Percentiles rank a stretch among this genome's conserved stretches.
Evolutionary conservation across 768 basidiomycete species (phyloP).

Genomic region (Lepiota subincarnata): DNA sequence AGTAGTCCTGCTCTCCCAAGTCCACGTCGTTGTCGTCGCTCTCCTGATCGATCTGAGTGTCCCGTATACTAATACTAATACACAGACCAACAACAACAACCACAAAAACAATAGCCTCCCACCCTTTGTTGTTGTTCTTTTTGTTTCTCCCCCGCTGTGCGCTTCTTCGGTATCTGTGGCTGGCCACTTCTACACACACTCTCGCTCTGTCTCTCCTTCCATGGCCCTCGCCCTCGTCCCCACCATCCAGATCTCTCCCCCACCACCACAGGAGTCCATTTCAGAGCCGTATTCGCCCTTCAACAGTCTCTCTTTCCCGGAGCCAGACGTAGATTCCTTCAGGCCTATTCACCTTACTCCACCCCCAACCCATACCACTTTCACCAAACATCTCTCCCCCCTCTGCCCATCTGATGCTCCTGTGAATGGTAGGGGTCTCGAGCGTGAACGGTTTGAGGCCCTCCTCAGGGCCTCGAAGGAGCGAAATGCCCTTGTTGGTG

Average conservation of each 20-base stretch:
- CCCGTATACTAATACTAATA: conserved; percentile 4
- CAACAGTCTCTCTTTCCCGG: conserved; percentile 26
- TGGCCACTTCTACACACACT: conserved; percentile 21
- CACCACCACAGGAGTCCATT: conserved; percentile 49
- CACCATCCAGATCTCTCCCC: conserved; percentile 65
- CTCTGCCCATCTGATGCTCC: conserved; percentile 39
- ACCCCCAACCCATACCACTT: conserved; percentile 43
- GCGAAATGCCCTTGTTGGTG: conserved; percentile 40
- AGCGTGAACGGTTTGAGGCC: conserved; percentile 58
- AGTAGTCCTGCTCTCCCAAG: not conserved
- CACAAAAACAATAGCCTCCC: not conserved
- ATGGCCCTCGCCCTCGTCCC: conserved; percentile 53
- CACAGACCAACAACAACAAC: not conserved
- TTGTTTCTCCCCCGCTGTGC: conserved; percentile 27
- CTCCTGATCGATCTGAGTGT: not conserved
- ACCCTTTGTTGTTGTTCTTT: conserved; percentile 25
- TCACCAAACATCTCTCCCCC: conserved; percentile 44
- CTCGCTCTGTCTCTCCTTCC: conserved; percentile 21
- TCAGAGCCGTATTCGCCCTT: conserved; percentile 66
- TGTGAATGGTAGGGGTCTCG: conserved; percentile 47
- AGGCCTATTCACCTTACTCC: conserved; percentile 57
- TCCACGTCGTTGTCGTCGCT: not conserved
- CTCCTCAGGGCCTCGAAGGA: conserved; percentile 61
- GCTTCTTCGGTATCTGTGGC: conserved; percentile 40
- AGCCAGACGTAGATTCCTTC: conserved; percentile 45